Evolutionary conservation across 495 filamentous ascomycete genomes (phyloP).

Genomic region (Tuber aestivum): DNA sequence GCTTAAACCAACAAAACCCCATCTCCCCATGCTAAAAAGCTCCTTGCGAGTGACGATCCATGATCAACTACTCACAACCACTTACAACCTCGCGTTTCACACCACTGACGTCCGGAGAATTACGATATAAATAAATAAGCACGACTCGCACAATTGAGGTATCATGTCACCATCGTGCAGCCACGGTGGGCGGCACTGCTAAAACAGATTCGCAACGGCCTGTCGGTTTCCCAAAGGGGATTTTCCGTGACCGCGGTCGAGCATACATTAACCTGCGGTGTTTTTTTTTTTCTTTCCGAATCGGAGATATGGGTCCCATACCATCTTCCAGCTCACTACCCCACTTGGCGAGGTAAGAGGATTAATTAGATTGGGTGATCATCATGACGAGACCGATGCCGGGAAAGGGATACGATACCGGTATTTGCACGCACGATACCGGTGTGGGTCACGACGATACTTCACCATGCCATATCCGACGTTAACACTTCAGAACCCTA

Average conservation of each 20-base stretch:
- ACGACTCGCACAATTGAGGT: background rate
- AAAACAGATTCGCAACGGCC: too few relatives aligned
- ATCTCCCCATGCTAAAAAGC: too few relatives aligned
- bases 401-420: background rate
- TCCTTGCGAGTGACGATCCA: background rate
- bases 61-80: background rate
- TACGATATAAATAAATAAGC: background rate
- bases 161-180: too few relatives aligned
- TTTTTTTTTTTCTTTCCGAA: too few relatives aligned
- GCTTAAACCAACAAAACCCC: background rate
- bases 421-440: accelerated
- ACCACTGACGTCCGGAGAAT: background rate
- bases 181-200: too few relatives aligned
- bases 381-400: background rate
- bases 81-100: background rate
- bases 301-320: too few relatives aligned
- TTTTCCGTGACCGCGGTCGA: too few relatives aligned
- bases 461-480: background rate
- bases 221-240: too few relatives aligned
- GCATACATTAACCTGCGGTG: too few relatives aligned
- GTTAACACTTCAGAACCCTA: background rate
- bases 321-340: too few relatives aligned
- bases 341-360: too few relatives aligned
- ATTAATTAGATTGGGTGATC: too few relatives aligned
- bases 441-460: background rate